These are phyloP conservation scores for Atkinsonella texensis DNA, from an alignment of 2,329 filamentous ascomycete species.

Conservation along the genomic window DNA sequence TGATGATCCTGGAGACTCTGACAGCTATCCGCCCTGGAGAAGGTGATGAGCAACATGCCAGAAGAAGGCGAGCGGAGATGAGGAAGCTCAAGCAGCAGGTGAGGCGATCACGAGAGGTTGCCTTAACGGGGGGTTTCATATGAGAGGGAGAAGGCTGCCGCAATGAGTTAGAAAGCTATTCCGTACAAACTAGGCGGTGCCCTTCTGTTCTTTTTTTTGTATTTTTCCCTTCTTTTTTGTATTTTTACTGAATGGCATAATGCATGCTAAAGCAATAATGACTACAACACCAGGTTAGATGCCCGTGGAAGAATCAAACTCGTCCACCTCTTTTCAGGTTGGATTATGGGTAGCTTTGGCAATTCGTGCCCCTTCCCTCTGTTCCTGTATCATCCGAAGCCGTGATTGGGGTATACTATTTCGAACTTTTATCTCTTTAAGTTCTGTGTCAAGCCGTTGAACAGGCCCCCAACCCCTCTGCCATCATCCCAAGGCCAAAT, in stretches of 20 bases:
- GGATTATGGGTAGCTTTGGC: background rate
- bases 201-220: background rate
- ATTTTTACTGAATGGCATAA: background rate
- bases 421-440: constrained; percentile 13
- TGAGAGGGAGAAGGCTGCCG: background rate
- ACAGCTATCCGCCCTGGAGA: constrained; percentile 18
- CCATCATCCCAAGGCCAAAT: constrained; percentile 4
- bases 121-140: constrained; percentile 8
- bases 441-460: constrained; percentile 4
- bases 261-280: constrained; percentile 4
- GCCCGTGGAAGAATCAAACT: background rate
- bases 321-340: background rate
- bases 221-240: constrained; percentile 1
- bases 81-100: constrained; percentile 24
- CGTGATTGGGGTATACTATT: constrained; percentile 8
- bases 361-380: background rate
- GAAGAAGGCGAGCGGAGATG: constrained; percentile 19
- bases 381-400: constrained; percentile 4
- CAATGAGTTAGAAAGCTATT: background rate
- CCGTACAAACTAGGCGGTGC: background rate
- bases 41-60: constrained; percentile 14
- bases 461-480: constrained; percentile 11
- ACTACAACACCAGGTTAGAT: background rate
- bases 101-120: constrained; percentile 20
- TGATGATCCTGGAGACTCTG: constrained; percentile 38